phyloP scores from a whole-genome alignment of 441 rosid genomes.

The Populus hybrid region DNA sequence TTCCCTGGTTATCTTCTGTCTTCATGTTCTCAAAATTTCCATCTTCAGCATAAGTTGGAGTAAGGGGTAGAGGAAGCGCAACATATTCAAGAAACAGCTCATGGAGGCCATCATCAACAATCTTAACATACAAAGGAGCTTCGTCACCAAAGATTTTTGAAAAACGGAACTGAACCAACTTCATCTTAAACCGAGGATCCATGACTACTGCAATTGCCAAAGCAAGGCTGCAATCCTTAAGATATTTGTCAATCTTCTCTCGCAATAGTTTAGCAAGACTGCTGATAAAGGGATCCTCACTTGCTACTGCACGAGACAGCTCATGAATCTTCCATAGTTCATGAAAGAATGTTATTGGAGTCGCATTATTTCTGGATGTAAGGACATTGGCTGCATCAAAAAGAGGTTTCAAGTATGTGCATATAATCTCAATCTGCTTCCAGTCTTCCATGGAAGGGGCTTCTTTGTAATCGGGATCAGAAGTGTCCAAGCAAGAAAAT shows the following conservation, averaged over 20 bases:
- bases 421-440: constrained; percentile 64
- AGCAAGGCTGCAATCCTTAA: constrained; percentile 54
- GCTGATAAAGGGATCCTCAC: constrained; percentile 56
- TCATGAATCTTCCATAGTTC: constrained; percentile 86
- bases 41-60: constrained; percentile 53
- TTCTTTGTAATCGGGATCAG: constrained; percentile 74
- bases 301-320: constrained; percentile 45
- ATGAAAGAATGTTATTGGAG: constrained; percentile 63
- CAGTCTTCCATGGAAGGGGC: constrained; percentile 68
- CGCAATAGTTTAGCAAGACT: constrained; percentile 49
- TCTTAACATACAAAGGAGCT: constrained; percentile 52
- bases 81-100: constrained; percentile 63
- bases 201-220: constrained; percentile 76
- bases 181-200: constrained; percentile 98
- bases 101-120: constrained; percentile 69
- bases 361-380: constrained; percentile 39
- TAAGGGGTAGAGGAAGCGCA: constrained; percentile 51
- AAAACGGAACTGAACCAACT: constrained; percentile 88
- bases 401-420: constrained; percentile 64
- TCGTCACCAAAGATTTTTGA: constrained; percentile 75
- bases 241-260: constrained; percentile 26
- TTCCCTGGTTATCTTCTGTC: constrained; percentile 38
- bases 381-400: constrained; percentile 64
- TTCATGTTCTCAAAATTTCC: constrained; percentile 31
- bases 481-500: constrained; percentile 78